Base-by-base conservation (phyloP, 805 yeast species). In the Maudiozyma barnettii region DNA sequence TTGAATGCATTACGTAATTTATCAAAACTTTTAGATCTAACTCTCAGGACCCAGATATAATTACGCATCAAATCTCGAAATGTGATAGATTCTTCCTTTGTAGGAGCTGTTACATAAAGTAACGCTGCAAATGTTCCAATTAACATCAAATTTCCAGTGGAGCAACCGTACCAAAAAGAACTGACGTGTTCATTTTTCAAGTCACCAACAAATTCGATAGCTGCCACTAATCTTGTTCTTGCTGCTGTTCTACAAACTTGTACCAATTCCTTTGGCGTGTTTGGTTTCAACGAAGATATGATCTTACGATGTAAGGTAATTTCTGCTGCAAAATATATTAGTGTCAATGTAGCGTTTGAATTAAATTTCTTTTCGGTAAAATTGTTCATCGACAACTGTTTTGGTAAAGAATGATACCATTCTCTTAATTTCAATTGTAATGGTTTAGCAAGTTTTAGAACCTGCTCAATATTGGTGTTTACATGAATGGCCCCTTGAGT, bases 91-190 rank as follows among this genome's bases (percentile, higher is more conserved):
- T 88, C 96, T 46, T 81, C 86, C 16, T 74, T 64, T 0, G 75
- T 57, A 8, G 72, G 63, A 1, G 93, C 70, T 0, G 96, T 84
- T 14, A 82, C 81, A 56, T 76, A 85, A 46, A 90, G 66, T 12
- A 90, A 69, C 0, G 95, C 82, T 0, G 96, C 95, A 72, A 90
- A 90, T 0, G 91, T 78, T 2, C 96, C 96, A 37, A 89, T 86
- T 35, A 86, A 66, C 6, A 95, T 79, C 52, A 90, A 78, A 58
- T 86, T 87, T 13, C 84, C 74, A 0, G 93, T 74, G 0, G 95
- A 77, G 1, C 89, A 78, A 1, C 89, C 78, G 65, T 86, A 93
- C 96, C 96, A 90, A 63, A 88, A 89, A 10, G 95, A 79, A 60
- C 82, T 90, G 43, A 87, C 73, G 58, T 88, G 95, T 54, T 88